Percentiles rank a stretch among this genome's conserved stretches.
These are phyloP conservation scores for Aspergillus leporis DNA, from an alignment of 495 filamentous ascomycete species.

Conservation along the genomic window DNA sequence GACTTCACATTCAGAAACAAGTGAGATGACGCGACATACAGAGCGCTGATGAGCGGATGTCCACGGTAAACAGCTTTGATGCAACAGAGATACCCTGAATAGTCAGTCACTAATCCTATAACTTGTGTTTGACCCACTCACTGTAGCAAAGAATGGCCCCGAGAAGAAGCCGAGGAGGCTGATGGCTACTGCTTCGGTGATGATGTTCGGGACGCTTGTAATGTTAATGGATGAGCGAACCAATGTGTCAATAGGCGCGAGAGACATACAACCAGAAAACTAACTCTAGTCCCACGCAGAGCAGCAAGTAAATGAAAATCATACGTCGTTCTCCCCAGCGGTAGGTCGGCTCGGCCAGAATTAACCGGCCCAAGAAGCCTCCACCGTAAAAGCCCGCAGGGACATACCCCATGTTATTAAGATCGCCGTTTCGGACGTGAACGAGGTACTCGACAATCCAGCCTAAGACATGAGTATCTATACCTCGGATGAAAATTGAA, in stretches of 20 bases:
- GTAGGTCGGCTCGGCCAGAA: constrained; percentile 32
- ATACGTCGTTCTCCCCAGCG: constrained; percentile 32
- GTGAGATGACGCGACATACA: constrained; percentile 11
- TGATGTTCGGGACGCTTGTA: constrained; percentile 32
- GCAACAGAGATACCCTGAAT: constrained; percentile 31
- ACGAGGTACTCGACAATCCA: constrained; percentile 39
- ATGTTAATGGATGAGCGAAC: background rate
- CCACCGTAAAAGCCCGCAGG: constrained; percentile 33
- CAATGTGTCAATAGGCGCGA: background rate
- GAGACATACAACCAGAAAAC: constrained; percentile 35
- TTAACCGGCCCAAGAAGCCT: constrained; percentile 26
- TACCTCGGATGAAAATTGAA: no score
- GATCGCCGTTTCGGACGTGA: constrained; percentile 29
- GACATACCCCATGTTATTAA: constrained; percentile 35
- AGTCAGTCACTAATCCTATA: background rate
- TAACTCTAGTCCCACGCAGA: constrained; percentile 32
- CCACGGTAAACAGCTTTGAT: constrained; percentile 29
- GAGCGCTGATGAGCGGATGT: constrained; percentile 30
- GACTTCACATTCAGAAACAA: background rate
- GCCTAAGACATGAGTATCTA: constrained; percentile 5
- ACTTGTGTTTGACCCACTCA: constrained; percentile 1
- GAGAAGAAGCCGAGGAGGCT: constrained; percentile 33
- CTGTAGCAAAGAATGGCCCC: constrained; percentile 37
- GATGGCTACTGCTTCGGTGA: constrained; percentile 35
- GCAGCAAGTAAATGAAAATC: constrained; percentile 30